phyloP scores from a whole-genome alignment of 2,329 filamentous ascomycete species.

The Hypoxylon sp. region DNA sequence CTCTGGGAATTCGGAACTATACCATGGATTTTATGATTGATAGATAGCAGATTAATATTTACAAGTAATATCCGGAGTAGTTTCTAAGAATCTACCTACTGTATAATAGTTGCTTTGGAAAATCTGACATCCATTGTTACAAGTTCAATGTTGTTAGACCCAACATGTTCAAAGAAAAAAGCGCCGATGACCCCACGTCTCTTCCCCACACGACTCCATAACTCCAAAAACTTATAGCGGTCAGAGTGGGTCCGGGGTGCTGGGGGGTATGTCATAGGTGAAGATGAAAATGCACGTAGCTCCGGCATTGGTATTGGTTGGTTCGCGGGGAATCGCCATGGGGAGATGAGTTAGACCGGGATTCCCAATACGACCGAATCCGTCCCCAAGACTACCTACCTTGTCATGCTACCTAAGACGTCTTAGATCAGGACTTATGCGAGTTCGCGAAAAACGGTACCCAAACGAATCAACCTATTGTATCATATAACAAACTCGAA shows the following conservation, averaged over 20 bases:
- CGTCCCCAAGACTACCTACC: slow-evolving; percentile 4
- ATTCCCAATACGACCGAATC: slow-evolving; percentile 25
- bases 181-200: slow-evolving; percentile 29
- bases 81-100: background rate
- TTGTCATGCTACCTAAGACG: slow-evolving; percentile 14
- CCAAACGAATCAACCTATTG: slow-evolving; percentile 10
- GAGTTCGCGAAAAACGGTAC: slow-evolving; percentile 13
- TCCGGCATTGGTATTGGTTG: slow-evolving; percentile 38
- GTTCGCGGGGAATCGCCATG: slow-evolving; percentile 24
- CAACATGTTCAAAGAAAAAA: slow-evolving; percentile 16
- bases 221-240: slow-evolving; percentile 10
- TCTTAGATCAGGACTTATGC: slow-evolving; percentile 20
- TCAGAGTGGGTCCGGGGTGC: slow-evolving; percentile 35
- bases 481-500: slow-evolving; percentile 13
- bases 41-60: background rate
- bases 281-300: slow-evolving; percentile 21
- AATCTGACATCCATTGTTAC: background rate
- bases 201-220: slow-evolving; percentile 42
- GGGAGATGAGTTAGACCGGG: slow-evolving; percentile 24
- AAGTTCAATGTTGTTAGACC: slow-evolving; percentile 19
- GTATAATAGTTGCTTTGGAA: background rate
- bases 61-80: background rate
- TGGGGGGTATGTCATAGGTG: slow-evolving; percentile 36
- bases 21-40: background rate
- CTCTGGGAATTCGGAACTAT: background rate